phyloP scores from a whole-genome alignment of 1,284 basidiomycete species.

The Blastosporella zonata region DNA sequence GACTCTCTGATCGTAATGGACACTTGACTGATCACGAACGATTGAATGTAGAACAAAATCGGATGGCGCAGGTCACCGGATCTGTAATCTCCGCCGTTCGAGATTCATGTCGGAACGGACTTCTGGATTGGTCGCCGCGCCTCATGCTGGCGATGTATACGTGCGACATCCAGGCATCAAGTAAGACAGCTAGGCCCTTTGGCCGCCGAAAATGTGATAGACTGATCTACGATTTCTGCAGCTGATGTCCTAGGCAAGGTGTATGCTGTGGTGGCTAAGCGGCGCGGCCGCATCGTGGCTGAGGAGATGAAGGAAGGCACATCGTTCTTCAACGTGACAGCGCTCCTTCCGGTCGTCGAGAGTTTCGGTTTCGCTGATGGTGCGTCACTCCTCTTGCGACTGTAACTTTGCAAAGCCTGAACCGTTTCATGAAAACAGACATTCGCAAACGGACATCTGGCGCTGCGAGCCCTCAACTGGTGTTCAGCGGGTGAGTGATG shows the following conservation, averaged over 20 bases:
- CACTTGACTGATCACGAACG: conserved; percentile 14
- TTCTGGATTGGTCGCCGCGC: conserved; percentile 97
- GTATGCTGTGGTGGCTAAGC: conserved; percentile 90
- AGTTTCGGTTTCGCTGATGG: conserved; percentile 98
- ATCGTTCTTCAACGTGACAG: conserved; percentile 88
- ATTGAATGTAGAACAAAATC: conserved; percentile 52
- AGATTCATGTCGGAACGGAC: conserved; percentile 85
- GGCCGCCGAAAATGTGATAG: conserved; percentile 4
- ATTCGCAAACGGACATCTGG: conserved; percentile 96
- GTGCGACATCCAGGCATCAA: conserved; percentile 97
- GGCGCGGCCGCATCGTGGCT: conserved; percentile 88
- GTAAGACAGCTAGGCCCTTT: conserved; percentile 46
- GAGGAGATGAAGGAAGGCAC: conserved; percentile 99
- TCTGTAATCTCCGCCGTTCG: conserved; percentile 87
- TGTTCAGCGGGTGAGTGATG: conserved; percentile 82
- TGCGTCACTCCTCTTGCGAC: conserved; percentile 30
- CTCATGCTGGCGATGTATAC: conserved; percentile 98
- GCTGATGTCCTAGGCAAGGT: conserved; percentile 98
- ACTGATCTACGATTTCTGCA: conserved; percentile 30
- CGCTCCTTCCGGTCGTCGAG: conserved; percentile 94
- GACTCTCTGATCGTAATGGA: conserved; percentile 1
- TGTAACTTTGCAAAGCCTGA: background rate
- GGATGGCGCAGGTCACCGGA: conserved; percentile 77
- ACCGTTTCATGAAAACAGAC: conserved; percentile 49
- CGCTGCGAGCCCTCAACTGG: conserved; percentile 93